Evolutionary conservation across 2,329 filamentous ascomycete genomes (phyloP).

Genomic region (Harringtonia lauricola): DNA sequence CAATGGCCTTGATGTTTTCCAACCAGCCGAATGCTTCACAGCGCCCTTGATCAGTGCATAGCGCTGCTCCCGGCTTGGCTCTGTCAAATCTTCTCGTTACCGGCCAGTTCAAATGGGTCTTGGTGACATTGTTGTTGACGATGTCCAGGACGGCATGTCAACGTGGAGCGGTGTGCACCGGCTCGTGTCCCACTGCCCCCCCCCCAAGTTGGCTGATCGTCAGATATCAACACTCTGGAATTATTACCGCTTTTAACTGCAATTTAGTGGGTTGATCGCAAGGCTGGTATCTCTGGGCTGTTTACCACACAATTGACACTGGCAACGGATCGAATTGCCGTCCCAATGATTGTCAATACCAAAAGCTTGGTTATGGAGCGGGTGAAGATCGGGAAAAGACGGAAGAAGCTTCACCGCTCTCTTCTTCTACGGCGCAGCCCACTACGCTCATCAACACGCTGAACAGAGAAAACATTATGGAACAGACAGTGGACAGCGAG

Average conservation of each 20-base stretch:
- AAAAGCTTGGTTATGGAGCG: no score
- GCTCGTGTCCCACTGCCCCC: no score
- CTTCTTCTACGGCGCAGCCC: no score
- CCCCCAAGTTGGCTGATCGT: no score
- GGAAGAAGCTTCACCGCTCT: no score
- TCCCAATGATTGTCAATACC: conserved; percentile 3
- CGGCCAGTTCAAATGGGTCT: conserved; percentile 15
- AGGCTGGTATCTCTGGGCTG: conserved; percentile 14
- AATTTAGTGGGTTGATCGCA: conserved; percentile 17
- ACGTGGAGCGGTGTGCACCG: conserved; percentile 16
- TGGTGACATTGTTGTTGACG: conserved; percentile 14
- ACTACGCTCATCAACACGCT: no score
- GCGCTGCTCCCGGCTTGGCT: conserved; percentile 8
- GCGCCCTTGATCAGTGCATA: conserved; percentile 8
- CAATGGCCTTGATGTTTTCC: conserved; percentile 13
- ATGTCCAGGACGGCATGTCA: conserved; percentile 12
- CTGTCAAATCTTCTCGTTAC: conserved; percentile 12
- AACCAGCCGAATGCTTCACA: conserved; percentile 5
- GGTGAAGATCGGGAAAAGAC: no score
- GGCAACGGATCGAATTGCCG: conserved; percentile 4
- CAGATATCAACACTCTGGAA: no score
- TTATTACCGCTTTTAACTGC: no score
- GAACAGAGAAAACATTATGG: no score
- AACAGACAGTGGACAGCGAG: no score
- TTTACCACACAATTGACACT: conserved; percentile 15